phyloP scores from a whole-genome alignment of 805 yeast genomes.

The Saccharomyces paradoxus region DNA sequence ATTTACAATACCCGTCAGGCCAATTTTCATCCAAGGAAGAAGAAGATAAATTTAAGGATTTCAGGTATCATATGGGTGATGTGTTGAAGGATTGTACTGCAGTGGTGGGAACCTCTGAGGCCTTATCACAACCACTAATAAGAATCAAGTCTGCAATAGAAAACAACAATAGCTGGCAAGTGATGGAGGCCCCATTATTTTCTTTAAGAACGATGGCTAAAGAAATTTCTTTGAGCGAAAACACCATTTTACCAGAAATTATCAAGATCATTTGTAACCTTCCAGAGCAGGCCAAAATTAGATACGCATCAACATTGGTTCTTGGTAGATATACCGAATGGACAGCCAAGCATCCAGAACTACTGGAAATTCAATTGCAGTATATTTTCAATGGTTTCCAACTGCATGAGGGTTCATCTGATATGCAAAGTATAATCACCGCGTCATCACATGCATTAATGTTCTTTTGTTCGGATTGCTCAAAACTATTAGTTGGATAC shows the following conservation, averaged over 20 bases:
- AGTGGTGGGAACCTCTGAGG: constrained; percentile 68
- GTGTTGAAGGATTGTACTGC: constrained; percentile 94
- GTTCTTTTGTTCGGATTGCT: constrained; percentile 92
- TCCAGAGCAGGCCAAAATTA: constrained; percentile 78
- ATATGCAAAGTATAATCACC: constrained; percentile 42
- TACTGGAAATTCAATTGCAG: constrained; percentile 70
- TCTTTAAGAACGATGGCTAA: constrained; percentile 91
- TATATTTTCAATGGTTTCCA: constrained; percentile 75
- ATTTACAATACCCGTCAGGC: constrained; percentile 64
- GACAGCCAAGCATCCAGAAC: constrained; percentile 82
- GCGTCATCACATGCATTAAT: constrained; percentile 92
- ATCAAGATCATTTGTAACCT: constrained; percentile 45
- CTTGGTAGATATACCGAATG: constrained; percentile 95
- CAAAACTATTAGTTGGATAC: constrained; percentile 51
- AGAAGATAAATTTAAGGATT: constrained; percentile 88
- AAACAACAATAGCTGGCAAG: constrained; percentile 56
- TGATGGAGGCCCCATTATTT: constrained; percentile 82
- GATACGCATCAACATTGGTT: constrained; percentile 89
- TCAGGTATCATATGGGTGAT: constrained; percentile 95
- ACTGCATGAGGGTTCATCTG: constrained; percentile 12
- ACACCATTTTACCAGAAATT: constrained; percentile 61
- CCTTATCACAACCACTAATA: constrained; percentile 62
- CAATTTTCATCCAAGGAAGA: constrained; percentile 65
- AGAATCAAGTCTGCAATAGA: constrained; percentile 39
- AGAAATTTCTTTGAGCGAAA: constrained; percentile 65